Percentiles rank a stretch among this genome's conserved stretches.
Evolutionary conservation across 192 early-diverging fungal genomes (phyloP).

Genomic region (Coemansia sp.): DNA sequence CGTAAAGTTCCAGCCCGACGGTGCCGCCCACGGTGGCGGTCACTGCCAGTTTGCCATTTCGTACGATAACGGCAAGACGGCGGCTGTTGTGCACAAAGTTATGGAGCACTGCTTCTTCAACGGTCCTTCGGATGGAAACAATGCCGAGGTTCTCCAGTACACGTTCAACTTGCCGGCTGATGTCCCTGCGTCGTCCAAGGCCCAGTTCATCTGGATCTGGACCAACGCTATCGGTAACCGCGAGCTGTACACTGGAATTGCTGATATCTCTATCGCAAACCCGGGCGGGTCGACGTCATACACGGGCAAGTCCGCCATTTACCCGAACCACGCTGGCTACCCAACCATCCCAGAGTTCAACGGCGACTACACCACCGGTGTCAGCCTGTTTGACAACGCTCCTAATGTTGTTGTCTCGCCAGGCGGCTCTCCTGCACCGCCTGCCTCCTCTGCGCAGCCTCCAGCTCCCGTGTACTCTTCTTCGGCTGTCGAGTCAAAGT

Average conservation of each 20-base stretch:
- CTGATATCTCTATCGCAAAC: conserved; percentile 20
- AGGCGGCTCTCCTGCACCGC: background rate
- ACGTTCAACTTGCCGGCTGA: conserved; percentile 44
- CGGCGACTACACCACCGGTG: background rate
- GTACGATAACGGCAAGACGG: conserved; percentile 43
- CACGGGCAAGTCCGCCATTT: conserved; percentile 20
- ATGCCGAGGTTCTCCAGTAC: conserved; percentile 2
- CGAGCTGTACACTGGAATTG: conserved; percentile 42
- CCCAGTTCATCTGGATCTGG: conserved; percentile 61
- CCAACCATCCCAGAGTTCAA: conserved; percentile 53
- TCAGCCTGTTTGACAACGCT: background rate
- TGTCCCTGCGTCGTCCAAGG: conserved; percentile 53
- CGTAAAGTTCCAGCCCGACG: conserved; percentile 32
- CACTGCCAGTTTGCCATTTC: conserved; percentile 61
- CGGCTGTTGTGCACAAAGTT: conserved; percentile 57
- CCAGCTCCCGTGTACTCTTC: background rate
- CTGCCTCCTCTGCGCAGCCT: background rate
- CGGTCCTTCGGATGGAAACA: conserved; percentile 15
- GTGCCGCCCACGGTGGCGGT: conserved; percentile 52
- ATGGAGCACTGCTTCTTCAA: conserved; percentile 37
- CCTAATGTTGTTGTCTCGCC: background rate
- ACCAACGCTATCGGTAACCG: conserved; percentile 63
- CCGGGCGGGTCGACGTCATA: conserved; percentile 16
- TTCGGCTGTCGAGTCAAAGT: background rate
- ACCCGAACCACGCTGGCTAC: conserved; percentile 35